Evolutionary conservation across 2,329 filamentous ascomycete species (phyloP), one percentile per base, ranked within the genome.

Genomic region (Fusarium gaditjirri): DNA sequence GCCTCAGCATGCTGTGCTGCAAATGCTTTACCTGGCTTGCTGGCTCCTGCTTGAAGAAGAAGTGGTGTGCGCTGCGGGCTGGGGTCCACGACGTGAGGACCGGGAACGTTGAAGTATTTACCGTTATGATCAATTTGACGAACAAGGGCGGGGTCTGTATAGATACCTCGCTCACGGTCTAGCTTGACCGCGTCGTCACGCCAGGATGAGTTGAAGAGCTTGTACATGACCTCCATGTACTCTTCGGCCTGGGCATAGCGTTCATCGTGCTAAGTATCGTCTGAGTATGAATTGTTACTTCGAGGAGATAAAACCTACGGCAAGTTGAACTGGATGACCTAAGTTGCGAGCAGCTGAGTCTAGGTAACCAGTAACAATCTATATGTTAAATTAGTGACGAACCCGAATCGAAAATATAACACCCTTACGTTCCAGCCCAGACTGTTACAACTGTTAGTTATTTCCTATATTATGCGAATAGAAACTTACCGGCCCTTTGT

Each of bases 1-100:
- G 87, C 91, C 75, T 94, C 92, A 1, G 91, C 92, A 76, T 93
- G 90, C 71, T 90, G 88, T 0, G 91, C 90, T 0, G 90, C 91
- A 73, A 94, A 93, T 0, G 81, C 79, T 78, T 91, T 92, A 4
- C 91, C 91, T 0, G 90, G 86, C 54, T 85, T 87, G 1, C 89
- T 92, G 0, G 91, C 91, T 1, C 92, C 92, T 1, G 92, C 92
- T 78, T 94, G 92, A 7, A 93, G 84, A 8, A 93, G 85, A 4
- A 93, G 83, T 0, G 92, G 92, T 2, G 91, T 92, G 6, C 91
- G 83, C 74, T 94, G 92, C 0, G 90, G 91, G 53, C 86, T 87
- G 0, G 91, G 91, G 56, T 92, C 86, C 61, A 88, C 89, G 71
- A 92, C 86, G 70, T 93, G 89, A 29, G 90, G 90, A 0, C 91